phyloP scores from a whole-genome alignment of 371 early-diverging fungal genomes.

The Dentiscutata heterogama region DNA sequence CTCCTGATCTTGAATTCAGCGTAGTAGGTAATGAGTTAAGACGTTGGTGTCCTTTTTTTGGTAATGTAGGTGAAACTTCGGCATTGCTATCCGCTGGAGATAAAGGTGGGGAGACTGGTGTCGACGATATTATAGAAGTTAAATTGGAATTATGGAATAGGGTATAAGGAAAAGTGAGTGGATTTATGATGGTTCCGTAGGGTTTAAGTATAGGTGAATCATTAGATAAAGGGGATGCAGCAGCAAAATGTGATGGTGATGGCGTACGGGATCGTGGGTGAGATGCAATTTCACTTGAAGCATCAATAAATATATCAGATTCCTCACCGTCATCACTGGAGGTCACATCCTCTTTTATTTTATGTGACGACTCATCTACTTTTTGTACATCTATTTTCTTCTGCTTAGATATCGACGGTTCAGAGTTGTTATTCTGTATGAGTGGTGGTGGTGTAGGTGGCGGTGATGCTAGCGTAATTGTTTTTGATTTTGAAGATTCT shows the following conservation, averaged over 20 bases:
- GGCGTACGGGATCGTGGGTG: slow-evolving; percentile 26
- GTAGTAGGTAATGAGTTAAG: too few species aligned
- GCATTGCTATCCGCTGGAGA: neutral
- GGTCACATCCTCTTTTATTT: neutral
- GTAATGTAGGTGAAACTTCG: neutral
- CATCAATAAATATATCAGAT: slow-evolving; percentile 40
- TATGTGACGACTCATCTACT: slow-evolving; percentile 1
- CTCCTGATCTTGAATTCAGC: too few species aligned
- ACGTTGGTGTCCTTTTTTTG: too few species aligned
- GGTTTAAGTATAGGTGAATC: slow-evolving; percentile 38
- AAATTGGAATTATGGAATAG: neutral
- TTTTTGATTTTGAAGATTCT: slow-evolving; percentile 42
- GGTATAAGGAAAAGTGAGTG: slow-evolving; percentile 16
- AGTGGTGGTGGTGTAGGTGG: slow-evolving; percentile 34
- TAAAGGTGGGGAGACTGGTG: slow-evolving; percentile 36
- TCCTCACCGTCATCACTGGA: slow-evolving; percentile 36
- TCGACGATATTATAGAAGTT: neutral
- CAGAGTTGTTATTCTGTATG: neutral
- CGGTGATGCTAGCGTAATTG: slow-evolving; percentile 33
- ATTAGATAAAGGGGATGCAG: neutral
- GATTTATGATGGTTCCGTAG: slow-evolving; percentile 12
- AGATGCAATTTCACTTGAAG: neutral
- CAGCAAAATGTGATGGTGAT: slow-evolving; percentile 2
- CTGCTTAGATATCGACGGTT: neutral
- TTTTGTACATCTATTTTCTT: slow-evolving; percentile 10